phyloP scores from a whole-genome alignment of 2,329 filamentous ascomycete species.

The Alternaria triticina region DNA sequence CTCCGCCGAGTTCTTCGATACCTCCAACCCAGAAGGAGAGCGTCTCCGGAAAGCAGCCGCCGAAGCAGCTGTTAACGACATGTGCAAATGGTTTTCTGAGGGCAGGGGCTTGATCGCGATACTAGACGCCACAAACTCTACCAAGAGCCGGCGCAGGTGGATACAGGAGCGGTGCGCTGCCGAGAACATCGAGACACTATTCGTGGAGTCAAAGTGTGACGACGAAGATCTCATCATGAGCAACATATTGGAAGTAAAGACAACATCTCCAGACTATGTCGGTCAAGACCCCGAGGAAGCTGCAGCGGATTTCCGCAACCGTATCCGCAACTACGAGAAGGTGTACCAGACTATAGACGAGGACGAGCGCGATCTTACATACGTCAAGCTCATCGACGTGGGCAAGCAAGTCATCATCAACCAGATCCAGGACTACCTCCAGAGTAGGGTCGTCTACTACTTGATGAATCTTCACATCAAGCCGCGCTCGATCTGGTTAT shows the following conservation, averaged over 20 bases:
- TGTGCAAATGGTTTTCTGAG: constrained; percentile 88
- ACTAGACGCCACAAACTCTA: constrained; percentile 95
- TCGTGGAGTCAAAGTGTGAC: constrained; percentile 97
- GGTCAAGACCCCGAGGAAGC: constrained; percentile 93
- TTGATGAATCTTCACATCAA: constrained; percentile 99
- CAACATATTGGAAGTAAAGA: constrained; percentile 98
- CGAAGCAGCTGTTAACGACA: constrained; percentile 89
- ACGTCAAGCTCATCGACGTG: constrained; percentile 96
- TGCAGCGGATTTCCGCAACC: constrained; percentile 88
- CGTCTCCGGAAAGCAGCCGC: constrained; percentile 85
- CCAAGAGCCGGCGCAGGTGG: constrained; percentile 87
- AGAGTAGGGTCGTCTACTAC: constrained; percentile 96
- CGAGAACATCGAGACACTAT: constrained; percentile 86
- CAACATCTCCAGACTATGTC: constrained; percentile 90
- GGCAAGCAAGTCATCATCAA: constrained; percentile 98
- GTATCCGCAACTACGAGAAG: constrained; percentile 97
- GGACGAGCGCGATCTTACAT: constrained; percentile 86
- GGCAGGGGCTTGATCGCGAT: constrained; percentile 86
- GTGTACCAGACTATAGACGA: constrained; percentile 93
- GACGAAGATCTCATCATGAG: constrained; percentile 96
- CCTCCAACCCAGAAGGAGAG: constrained; percentile 86
- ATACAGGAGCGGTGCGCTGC: constrained; percentile 79
- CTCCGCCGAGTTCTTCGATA: constrained; percentile 94
- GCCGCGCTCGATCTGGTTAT: constrained; percentile 94
- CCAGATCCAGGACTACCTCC: constrained; percentile 93